Conservation (phyloP, 1,284 basidiomycete species). For the Lentinula novae-zelandiae region DNA sequence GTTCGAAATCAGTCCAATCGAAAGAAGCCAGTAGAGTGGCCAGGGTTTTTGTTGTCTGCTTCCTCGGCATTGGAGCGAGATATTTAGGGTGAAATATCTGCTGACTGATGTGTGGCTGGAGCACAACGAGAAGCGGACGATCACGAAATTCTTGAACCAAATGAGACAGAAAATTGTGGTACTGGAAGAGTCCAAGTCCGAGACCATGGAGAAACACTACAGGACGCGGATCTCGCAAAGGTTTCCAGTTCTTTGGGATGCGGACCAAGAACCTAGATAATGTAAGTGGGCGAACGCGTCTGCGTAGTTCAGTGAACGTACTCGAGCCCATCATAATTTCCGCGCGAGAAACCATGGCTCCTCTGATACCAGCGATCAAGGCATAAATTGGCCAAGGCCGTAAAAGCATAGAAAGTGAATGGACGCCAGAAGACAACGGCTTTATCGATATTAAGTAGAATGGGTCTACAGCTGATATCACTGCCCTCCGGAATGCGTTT, state of each 20-base stretch:
- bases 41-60: slow-evolving; percentile 58
- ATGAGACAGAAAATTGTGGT: slow-evolving; percentile 46
- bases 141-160: slow-evolving; percentile 54
- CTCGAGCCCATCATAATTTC: slow-evolving; percentile 59
- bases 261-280: slow-evolving; percentile 68
- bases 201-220: slow-evolving; percentile 86
- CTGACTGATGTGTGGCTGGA: slow-evolving; percentile 86
- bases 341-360: slow-evolving; percentile 45
- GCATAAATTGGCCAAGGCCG: slow-evolving; percentile 52
- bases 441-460: slow-evolving; percentile 78
- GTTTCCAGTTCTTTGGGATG: slow-evolving; percentile 64
- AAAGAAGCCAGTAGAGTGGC: slow-evolving; percentile 56
- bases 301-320: slow-evolving; percentile 29
- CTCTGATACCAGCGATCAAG: slow-evolving; percentile 43
- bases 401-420: slow-evolving; percentile 63
- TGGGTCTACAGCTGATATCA: slow-evolving; percentile 50
- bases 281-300: slow-evolving; percentile 6
- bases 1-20: slow-evolving; percentile 53
- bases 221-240: slow-evolving; percentile 54
- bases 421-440: slow-evolving; percentile 71
- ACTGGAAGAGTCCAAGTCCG: slow-evolving; percentile 76
- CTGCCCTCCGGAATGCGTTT: slow-evolving; percentile 60
- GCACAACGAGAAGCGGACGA: slow-evolving; percentile 73
- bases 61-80: slow-evolving; percentile 64
- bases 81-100: slow-evolving; percentile 74